Evolutionary conservation across 129 eudicot genomes (phyloP).

Genomic region (Flaveria brownii): DNA sequence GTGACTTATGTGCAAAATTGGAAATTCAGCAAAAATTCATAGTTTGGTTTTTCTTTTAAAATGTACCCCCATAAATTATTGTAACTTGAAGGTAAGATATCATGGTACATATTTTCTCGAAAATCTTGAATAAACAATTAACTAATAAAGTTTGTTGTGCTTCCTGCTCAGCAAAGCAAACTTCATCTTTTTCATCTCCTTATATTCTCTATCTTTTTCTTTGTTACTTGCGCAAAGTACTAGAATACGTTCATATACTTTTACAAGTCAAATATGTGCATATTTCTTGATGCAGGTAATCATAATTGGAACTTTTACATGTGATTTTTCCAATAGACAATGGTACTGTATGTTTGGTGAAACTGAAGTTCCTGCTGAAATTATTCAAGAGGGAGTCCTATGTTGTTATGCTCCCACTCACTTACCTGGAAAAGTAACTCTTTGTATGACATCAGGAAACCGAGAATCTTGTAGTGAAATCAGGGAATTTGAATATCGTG

Average conservation of each 20-base stretch:
- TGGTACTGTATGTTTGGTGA: constrained; percentile 97
- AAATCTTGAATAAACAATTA: too few relatives aligned
- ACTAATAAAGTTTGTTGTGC: background rate
- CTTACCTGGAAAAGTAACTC: constrained; percentile 67
- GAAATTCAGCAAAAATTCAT: background rate
- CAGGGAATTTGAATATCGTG: constrained; percentile 82
- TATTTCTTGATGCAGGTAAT: constrained; percentile 60
- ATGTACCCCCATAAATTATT: background rate
- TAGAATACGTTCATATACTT: background rate
- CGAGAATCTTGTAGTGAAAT: constrained; percentile 86
- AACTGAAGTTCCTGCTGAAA: constrained; percentile 80
- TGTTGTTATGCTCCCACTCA: constrained; percentile 75
- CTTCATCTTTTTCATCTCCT: too few relatives aligned
- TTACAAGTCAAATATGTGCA: background rate
- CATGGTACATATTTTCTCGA: background rate
- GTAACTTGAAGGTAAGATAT: background rate
- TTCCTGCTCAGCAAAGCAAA: background rate
- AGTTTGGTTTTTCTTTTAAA: background rate
- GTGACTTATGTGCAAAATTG: background rate
- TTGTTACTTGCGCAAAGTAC: background rate
- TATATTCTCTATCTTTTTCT: background rate
- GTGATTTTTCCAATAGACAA: constrained; percentile 47
- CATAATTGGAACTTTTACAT: constrained; percentile 75
- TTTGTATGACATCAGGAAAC: constrained; percentile 82
- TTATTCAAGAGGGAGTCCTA: constrained; percentile 80